phyloP scores from a whole-genome alignment of 176 grass and related monocot species.

The Pontederia paniculata region DNA sequence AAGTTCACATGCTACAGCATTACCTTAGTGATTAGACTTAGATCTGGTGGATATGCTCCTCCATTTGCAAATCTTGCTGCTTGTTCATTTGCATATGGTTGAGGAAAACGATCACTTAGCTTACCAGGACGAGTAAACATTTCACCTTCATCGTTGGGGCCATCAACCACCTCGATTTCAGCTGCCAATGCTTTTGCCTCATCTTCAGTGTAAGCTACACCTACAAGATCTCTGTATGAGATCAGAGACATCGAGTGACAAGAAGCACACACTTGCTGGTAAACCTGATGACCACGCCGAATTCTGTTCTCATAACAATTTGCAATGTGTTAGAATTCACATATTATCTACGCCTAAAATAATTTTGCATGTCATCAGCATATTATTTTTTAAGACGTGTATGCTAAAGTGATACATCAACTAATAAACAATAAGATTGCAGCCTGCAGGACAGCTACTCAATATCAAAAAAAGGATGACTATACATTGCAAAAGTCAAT shows the following conservation, averaged over 20 bases:
- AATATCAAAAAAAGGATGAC: no score
- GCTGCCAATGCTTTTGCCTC: conserved; percentile 97
- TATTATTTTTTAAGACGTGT: no score
- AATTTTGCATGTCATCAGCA: no score
- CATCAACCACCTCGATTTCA: conserved; percentile 95
- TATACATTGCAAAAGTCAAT: no score
- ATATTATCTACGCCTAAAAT: no score
- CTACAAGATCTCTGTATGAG: conserved; percentile 87
- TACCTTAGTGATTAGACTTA: conserved; percentile 96
- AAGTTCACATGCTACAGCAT: conserved; percentile 1
- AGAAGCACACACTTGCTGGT: conserved; percentile 91
- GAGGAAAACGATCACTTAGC: conserved; percentile 81
- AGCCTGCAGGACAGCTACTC: no score
- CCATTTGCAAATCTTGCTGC: conserved; percentile 93
- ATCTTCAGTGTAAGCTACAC: conserved; percentile 93
- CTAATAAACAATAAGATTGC: no score
- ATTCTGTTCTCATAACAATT: conserved; percentile 33
- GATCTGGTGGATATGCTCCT: conserved; percentile 88
- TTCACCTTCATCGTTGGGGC: conserved; percentile 95
- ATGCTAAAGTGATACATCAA: no score
- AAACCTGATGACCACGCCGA: conserved; percentile 87
- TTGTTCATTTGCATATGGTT: conserved; percentile 90
- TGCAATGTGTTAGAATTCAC: no score
- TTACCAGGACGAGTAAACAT: conserved; percentile 81
- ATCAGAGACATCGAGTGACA: conserved; percentile 97